Conservation (phyloP, 192 early-diverging fungal species). For the Podila horticola region DNA sequence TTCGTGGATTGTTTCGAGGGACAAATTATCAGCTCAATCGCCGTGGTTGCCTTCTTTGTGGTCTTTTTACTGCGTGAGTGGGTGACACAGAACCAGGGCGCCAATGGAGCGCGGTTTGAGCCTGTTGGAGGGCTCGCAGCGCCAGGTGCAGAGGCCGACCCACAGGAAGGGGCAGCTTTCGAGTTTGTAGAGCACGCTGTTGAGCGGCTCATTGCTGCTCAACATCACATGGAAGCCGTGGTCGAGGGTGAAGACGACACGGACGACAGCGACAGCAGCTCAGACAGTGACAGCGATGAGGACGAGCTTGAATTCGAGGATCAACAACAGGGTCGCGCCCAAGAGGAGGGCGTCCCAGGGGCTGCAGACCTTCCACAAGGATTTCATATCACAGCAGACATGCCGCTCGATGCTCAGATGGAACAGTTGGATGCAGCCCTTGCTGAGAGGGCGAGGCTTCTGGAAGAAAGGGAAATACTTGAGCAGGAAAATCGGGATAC, state of each 20-base stretch:
- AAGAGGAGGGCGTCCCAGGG: not conserved
- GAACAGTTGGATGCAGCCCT: too few species aligned
- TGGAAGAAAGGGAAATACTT: too few species aligned
- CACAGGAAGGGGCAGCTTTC: conserved; percentile 5
- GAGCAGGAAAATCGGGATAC: too few species aligned
- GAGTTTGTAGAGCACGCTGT: conserved; percentile 37
- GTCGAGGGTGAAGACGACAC: conserved; percentile 36
- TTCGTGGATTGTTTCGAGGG: conserved; percentile 85
- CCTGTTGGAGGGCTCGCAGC: conserved; percentile 9
- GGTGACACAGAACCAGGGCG: conserved; percentile 70
- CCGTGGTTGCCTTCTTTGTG: conserved; percentile 80
- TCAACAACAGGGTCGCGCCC: not conserved
- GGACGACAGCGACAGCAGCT: conserved; percentile 2
- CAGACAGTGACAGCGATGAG: not conserved
- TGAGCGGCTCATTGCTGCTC: conserved; percentile 39
- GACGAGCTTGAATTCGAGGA: not conserved
- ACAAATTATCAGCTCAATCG: conserved; percentile 78
- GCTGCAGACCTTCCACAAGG: too few species aligned
- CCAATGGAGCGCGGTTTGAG: not conserved
- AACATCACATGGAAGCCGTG: conserved; percentile 45
- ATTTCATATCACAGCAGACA: too few species aligned
- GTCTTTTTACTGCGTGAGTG: conserved; percentile 90
- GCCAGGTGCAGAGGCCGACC: conserved; percentile 13
- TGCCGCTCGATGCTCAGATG: too few species aligned
- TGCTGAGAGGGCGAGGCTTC: too few species aligned